Evolutionary conservation across 2,329 filamentous ascomycete species (phyloP).

Genomic region (Aspergillus puulaauensis): DNA sequence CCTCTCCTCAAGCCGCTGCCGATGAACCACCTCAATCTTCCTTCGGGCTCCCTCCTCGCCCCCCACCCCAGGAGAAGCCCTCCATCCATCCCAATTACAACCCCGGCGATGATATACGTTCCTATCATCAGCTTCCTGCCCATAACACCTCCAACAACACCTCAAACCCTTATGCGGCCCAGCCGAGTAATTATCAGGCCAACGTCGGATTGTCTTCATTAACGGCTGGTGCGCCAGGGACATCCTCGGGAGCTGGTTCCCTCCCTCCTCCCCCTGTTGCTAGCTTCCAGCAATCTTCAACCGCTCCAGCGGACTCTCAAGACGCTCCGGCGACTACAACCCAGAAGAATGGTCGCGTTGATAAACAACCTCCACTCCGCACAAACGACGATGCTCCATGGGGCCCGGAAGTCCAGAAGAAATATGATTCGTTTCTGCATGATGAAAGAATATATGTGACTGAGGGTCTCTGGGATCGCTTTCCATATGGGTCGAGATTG

Average conservation of each 20-base stretch:
- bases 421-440: slow-evolving; percentile 52
- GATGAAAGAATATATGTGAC: slow-evolving; percentile 53
- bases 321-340: slow-evolving; percentile 22
- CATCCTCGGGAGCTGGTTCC: slow-evolving; percentile 32
- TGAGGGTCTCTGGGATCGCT: slow-evolving; percentile 53
- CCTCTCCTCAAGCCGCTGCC: slow-evolving; percentile 27
- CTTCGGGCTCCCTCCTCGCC: slow-evolving; percentile 45
- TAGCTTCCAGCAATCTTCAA: slow-evolving; percentile 38
- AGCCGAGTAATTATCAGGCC: slow-evolving; percentile 38
- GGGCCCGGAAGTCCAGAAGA: slow-evolving; percentile 49
- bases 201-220: slow-evolving; percentile 22
- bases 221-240: slow-evolving; percentile 36
- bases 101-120: slow-evolving; percentile 37
- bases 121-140: slow-evolving; percentile 39
- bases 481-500: slow-evolving; percentile 48
- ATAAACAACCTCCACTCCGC: slow-evolving; percentile 24
- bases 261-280: slow-evolving; percentile 42
- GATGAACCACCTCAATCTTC: slow-evolving; percentile 35
- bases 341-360: slow-evolving; percentile 25
- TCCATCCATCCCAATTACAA: slow-evolving; percentile 39
- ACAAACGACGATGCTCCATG: slow-evolving; percentile 46
- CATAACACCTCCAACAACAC: slow-evolving; percentile 27
- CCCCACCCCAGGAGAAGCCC: slow-evolving; percentile 45
- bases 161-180: slow-evolving; percentile 28
- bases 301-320: slow-evolving; percentile 22